These are phyloP conservation scores for Aspergillus sclerotiicarbonarius DNA, from an alignment of 495 filamentous ascomycete species.

Conservation along the genomic window DNA sequence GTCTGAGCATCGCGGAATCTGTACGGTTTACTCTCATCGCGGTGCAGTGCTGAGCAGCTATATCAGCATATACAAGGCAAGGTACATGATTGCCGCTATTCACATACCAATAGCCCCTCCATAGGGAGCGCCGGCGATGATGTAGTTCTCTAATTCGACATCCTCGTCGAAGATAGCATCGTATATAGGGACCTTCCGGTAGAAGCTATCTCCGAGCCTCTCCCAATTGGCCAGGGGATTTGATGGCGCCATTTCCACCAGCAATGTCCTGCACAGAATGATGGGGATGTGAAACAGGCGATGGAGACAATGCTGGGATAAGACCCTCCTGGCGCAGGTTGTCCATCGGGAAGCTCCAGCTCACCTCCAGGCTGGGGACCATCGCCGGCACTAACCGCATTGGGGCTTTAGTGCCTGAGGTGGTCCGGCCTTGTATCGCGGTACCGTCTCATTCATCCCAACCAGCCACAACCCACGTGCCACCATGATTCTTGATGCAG, in stretches of 20 bases:
- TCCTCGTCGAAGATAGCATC: constrained; percentile 88
- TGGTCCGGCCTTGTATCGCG: background rate
- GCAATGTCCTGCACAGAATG: background rate
- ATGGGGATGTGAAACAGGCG: background rate
- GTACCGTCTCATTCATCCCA: background rate
- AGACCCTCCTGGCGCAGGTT: constrained; percentile 21
- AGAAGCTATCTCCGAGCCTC: constrained; percentile 85
- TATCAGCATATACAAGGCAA: constrained; percentile 16
- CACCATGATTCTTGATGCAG: constrained; percentile 1
- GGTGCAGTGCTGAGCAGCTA: constrained; percentile 66
- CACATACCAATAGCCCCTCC: constrained; percentile 83
- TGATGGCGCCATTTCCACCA: constrained; percentile 38
- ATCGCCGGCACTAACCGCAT: constrained; percentile 16
- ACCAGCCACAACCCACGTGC: background rate
- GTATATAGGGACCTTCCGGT: constrained; percentile 90
- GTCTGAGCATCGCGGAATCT: constrained; percentile 68
- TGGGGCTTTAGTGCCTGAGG: constrained; percentile 3
- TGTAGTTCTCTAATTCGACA: constrained; percentile 91
- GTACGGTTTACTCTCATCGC: constrained; percentile 82
- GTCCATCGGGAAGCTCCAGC: constrained; percentile 18
- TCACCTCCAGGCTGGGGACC: constrained; percentile 18
- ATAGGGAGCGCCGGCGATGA: constrained; percentile 90
- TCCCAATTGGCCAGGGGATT: constrained; percentile 91
- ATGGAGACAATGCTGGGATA: constrained; percentile 2
- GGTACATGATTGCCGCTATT: background rate